Evolutionary conservation across 495 filamentous ascomycete genomes (phyloP), one percentile per base, ranked within the genome.

Genomic region (Wilcoxina mikolae): DNA sequence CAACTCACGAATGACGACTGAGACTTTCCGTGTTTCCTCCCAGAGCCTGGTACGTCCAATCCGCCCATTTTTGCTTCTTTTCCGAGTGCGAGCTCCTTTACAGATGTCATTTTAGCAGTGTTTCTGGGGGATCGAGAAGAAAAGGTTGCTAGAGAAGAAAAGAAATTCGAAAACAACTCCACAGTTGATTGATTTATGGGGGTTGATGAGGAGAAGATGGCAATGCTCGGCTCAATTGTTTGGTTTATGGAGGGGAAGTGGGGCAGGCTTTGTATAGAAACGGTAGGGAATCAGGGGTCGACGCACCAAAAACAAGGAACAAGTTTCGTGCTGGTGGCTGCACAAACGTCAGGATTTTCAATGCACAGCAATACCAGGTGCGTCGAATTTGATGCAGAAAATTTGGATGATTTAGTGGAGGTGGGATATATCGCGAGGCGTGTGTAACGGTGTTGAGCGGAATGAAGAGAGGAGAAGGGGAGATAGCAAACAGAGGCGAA

Each of bases 1-100:
- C n/a, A 56, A 53, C 62, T 58, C 54, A 65, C 66, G 42, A 66
- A 68, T 39, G 66, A 65, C 31, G 63, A 66, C 45, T 61, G 63
- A 45, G 60, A 61, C 44, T 65, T 67, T 33, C 39, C 64, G 46
- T 68, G 66, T 39, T 51, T 57, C 33, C 59, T 54, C 26, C 51
- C 51, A 15, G 59, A 38, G 41, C 38, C 18, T 15, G 59, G 59
- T 35, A 61, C 42, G 39, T 29, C 42, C 46, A 53, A 61, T 61
- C 59, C 52, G 1, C 54, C 63, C 23, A 25, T 53, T 26, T 17
- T 41, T 5, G 24, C 23, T 5, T 54, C 39, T n/a, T 43, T 43
- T 39, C 50, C 50, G 18, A 54, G 4, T 15, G 39, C 51, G 18
- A 54, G 35, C 11, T 43, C 29, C 18, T 54, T 54, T 12, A 45